Evolutionary conservation across 192 early-diverging fungal genomes (phyloP).

Genomic region (Podila verticillata): DNA sequence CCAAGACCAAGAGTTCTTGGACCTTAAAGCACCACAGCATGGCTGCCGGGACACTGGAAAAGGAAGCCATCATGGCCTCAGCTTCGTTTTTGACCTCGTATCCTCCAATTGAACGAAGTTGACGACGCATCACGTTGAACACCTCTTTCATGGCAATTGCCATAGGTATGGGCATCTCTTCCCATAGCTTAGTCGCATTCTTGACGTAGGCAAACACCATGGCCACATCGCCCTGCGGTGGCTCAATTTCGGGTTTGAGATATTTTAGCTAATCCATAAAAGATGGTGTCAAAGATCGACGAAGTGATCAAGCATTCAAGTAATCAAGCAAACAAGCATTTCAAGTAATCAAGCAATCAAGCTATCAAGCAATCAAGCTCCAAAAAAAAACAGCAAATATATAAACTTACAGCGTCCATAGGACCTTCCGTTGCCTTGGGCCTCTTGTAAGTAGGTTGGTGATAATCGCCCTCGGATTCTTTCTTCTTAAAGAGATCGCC

Average conservation of each 20-base stretch:
- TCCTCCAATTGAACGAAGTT: conserved; percentile 82
- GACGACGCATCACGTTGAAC: conserved; percentile 83
- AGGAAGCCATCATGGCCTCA: conserved; percentile 94
- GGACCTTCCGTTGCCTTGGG: conserved; percentile 59
- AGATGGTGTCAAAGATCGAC: not conserved
- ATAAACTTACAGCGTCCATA: conserved; percentile 60
- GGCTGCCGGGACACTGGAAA: conserved; percentile 82
- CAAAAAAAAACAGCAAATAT: not conserved
- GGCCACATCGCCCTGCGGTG: conserved; percentile 83
- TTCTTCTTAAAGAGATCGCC: conserved; percentile 76
- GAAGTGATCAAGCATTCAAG: not conserved
- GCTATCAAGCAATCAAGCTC: not conserved
- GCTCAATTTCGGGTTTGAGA: conserved; percentile 80
- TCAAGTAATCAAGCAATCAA: too few species aligned
- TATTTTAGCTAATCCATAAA: conserved; percentile 21
- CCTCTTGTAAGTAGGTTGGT: conserved; percentile 53
- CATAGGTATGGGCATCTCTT: conserved; percentile 85
- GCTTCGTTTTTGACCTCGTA: conserved; percentile 98
- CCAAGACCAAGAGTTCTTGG: conserved; percentile 79
- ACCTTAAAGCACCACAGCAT: conserved; percentile 90
- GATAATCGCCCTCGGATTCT: conserved; percentile 20
- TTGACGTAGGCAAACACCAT: conserved; percentile 95
- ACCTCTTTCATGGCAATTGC: conserved; percentile 87
- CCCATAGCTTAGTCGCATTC: conserved; percentile 92
- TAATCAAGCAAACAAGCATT: not conserved